A percentile compares a stretch with the other conserved stretches of the same genome.
Evolutionary conservation across 345 rosid species (phyloP).

Genomic region (Moricandia moricandioides): DNA sequence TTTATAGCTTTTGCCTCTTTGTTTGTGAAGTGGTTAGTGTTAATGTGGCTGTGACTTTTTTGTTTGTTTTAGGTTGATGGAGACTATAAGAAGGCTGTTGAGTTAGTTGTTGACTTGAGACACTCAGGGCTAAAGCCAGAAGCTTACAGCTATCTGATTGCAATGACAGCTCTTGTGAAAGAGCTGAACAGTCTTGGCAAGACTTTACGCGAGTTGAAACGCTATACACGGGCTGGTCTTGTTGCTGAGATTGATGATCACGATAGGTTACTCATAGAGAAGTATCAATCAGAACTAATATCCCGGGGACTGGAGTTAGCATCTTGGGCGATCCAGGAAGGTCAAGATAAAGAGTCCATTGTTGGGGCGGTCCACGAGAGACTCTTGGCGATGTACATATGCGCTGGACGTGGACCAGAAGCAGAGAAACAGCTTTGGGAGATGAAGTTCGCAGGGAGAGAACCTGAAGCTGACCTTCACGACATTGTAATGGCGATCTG

Average conservation of each 20-base stretch:
- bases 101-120: slow-evolving; percentile 58
- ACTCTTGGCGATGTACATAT: slow-evolving; percentile 87
- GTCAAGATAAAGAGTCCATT: slow-evolving; percentile 43
- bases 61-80: slow-evolving; percentile 64
- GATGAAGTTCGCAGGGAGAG: slow-evolving; percentile 80
- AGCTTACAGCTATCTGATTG: slow-evolving; percentile 78
- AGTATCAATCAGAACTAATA: slow-evolving; percentile 66
- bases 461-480: slow-evolving; percentile 74
- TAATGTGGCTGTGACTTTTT: neutral
- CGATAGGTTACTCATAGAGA: slow-evolving; percentile 52
- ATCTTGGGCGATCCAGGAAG: slow-evolving; percentile 71
- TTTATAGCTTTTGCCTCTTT: neutral
- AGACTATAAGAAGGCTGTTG: slow-evolving; percentile 64
- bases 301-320: slow-evolving; percentile 63
- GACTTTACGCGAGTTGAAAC: slow-evolving; percentile 66
- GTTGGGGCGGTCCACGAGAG: slow-evolving; percentile 72
- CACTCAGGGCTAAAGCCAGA: slow-evolving; percentile 81
- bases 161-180: slow-evolving; percentile 91
- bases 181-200: slow-evolving; percentile 81
- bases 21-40: neutral
- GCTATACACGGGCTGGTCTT: slow-evolving; percentile 55
- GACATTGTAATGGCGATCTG: slow-evolving; percentile 87
- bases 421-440: slow-evolving; percentile 93
- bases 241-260: slow-evolving; percentile 57
- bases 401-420: slow-evolving; percentile 78